Base-by-base conservation (phyloP, 345 rosid genomes). In the Salix arbutifolia region DNA sequence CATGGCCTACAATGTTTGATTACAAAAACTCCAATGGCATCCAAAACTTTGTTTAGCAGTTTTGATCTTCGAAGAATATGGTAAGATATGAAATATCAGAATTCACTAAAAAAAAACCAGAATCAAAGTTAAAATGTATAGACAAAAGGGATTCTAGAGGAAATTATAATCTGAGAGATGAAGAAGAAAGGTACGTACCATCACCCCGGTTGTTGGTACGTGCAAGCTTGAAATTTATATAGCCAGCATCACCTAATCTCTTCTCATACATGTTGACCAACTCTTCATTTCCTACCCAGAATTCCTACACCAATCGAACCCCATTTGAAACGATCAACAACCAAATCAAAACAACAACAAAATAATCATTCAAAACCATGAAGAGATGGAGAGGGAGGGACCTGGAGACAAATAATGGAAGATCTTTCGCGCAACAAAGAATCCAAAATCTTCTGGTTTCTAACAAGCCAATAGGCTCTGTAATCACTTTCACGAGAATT, bases 181-280 rank as follows among this genome's bases (percentile, higher is more conserved):
- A 14, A 44, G 19, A 8, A 44, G 16, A 72, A 21, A 19, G 33
- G 12, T 31, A 71, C 61, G 30, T 85, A 95, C 99, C 99, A 83
- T 95, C 99, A 5, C 97, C 97, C 1, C 99, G 96, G 77, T 95
- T 95, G 87, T 92, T 92, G 74, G 99, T 94, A 28, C 99, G 91
- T 12, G 84, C 93, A 60, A 91, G 97, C 87, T 92, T 88, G 84
- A 86, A 92, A 82, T 80, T 83, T 68, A 84, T 78, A 86, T 94
- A 94, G 74, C 99, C 97, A 79, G 97, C 98, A 71, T 88, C 92
- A 19, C 89, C 87, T 66, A 94, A 90, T 77, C 94, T 89, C 85
- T 89, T 90, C 88, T 94, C 95, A 46, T 92, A 94, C 80, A 94
- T 73, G 72, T 79, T 83, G 26, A 94, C 98, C 77, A 94, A 91